Evolutionary conservation across 331 rosid species (phyloP).

Genomic region (Quercus tomentella): DNA sequence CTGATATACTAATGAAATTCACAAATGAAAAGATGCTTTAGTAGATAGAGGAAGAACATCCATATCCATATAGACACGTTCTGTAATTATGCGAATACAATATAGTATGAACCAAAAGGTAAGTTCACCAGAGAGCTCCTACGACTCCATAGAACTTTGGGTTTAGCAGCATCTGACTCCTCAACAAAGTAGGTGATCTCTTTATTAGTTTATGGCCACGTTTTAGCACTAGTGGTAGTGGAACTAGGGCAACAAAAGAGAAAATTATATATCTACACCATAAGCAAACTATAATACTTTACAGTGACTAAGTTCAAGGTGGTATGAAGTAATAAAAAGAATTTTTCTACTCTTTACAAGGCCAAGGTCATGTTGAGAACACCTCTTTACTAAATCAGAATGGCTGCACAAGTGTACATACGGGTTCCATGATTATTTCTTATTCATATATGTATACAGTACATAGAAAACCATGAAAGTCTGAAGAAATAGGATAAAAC

Average conservation of each 20-base stretch:
- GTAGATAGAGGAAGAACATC: neutral
- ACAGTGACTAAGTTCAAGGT: neutral
- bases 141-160: neutral
- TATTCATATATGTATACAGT: neutral
- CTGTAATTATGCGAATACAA: neutral
- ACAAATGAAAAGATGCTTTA: neutral
- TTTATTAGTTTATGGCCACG: neutral
- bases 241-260: neutral
- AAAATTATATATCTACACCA: neutral
- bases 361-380: neutral
- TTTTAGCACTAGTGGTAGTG: neutral
- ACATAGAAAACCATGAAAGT: neutral
- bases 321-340: neutral
- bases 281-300: neutral
- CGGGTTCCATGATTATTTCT: neutral
- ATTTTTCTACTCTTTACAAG: neutral
- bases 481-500: neutral
- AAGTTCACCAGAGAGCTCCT: neutral
- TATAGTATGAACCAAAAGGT: neutral
- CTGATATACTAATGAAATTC: neutral
- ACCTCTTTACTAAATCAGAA: neutral
- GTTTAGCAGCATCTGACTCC: neutral
- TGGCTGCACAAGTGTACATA: neutral
- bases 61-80: neutral
- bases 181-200: neutral